phyloP scores from a whole-genome alignment of 495 filamentous ascomycete genomes.

The Penicillium riverlandense region DNA sequence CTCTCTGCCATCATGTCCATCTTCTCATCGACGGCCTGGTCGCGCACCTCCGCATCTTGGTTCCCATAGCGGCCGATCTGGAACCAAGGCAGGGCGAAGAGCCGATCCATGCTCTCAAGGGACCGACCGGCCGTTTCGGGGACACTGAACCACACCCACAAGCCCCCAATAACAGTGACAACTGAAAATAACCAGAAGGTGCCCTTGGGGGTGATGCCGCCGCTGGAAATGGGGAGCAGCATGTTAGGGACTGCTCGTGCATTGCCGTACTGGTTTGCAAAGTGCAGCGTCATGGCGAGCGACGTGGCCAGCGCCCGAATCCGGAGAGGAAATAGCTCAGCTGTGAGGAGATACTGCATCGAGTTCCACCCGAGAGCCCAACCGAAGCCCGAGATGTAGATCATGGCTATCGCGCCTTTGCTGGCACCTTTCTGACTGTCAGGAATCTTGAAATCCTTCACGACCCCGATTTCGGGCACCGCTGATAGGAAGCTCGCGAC shows the following conservation, averaged over 20 bases:
- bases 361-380: constrained; percentile 73
- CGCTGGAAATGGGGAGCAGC: constrained; percentile 34
- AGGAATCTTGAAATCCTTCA: constrained; percentile 20
- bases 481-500: constrained; percentile 58
- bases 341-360: constrained; percentile 69
- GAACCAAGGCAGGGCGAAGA: constrained; percentile 64
- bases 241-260: constrained; percentile 49
- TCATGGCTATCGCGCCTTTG: constrained; percentile 55
- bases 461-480: constrained; percentile 39
- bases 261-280: constrained; percentile 68
- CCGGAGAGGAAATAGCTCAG: constrained; percentile 64
- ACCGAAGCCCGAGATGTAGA: constrained; percentile 57
- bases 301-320: constrained; percentile 39
- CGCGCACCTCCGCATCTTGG: constrained; percentile 43
- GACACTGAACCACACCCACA: constrained; percentile 51
- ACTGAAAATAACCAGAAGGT: constrained; percentile 67
- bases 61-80: constrained; percentile 56
- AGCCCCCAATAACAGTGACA: constrained; percentile 49
- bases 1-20: constrained; percentile 10
- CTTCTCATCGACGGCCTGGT: constrained; percentile 26
- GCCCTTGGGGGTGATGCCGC: constrained; percentile 39
- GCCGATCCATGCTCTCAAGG: constrained; percentile 52
- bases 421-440: constrained; percentile 28
- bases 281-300: constrained; percentile 51
- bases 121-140: constrained; percentile 36